These are phyloP conservation scores for Durotheca rogersii DNA, from an alignment of 495 filamentous ascomycete species.

Conservation along the genomic window DNA sequence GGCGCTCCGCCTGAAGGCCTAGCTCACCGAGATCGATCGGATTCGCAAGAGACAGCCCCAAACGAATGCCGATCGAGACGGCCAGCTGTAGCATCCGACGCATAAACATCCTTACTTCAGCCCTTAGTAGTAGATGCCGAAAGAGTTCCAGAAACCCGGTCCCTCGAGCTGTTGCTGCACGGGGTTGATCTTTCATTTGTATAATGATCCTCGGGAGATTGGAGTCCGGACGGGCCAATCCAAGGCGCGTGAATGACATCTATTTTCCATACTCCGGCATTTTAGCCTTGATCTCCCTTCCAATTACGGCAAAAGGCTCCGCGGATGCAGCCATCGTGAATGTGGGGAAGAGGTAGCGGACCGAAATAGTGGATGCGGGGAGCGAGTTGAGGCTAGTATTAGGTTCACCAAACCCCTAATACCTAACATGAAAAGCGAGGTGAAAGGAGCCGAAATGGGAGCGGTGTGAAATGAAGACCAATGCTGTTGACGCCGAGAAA, in stretches of 20 bases:
- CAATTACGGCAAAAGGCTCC: slow-evolving; percentile 12
- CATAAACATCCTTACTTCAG: slow-evolving; percentile 16
- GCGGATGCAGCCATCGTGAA: not conserved
- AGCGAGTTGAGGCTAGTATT: no score
- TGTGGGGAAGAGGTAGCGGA: no score
- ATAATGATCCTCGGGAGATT: slow-evolving; percentile 22
- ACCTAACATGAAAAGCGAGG: no score
- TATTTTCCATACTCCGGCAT: slow-evolving; percentile 18
- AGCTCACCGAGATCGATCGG: slow-evolving; percentile 24
- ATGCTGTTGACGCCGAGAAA: no score
- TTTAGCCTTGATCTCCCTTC: slow-evolving; percentile 15
- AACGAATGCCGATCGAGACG: slow-evolving; percentile 12
- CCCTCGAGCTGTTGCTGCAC: not conserved
- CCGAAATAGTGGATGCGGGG: no score
- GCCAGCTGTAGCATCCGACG: slow-evolving; percentile 16
- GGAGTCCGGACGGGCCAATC: slow-evolving; percentile 24
- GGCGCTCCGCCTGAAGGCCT: slow-evolving; percentile 24
- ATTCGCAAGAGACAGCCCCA: slow-evolving; percentile 11
- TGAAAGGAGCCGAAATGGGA: no score
- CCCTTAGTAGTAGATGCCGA: slow-evolving; percentile 6
- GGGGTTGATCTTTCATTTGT: slow-evolving; percentile 19
- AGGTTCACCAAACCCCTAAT: no score
- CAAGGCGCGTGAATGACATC: not conserved
- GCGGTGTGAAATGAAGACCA: no score
- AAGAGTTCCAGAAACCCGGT: slow-evolving; percentile 10